These are phyloP conservation scores for Hypsizygus marmoreus DNA, from an alignment of 768 basidiomycete species.

Conservation along the genomic window DNA sequence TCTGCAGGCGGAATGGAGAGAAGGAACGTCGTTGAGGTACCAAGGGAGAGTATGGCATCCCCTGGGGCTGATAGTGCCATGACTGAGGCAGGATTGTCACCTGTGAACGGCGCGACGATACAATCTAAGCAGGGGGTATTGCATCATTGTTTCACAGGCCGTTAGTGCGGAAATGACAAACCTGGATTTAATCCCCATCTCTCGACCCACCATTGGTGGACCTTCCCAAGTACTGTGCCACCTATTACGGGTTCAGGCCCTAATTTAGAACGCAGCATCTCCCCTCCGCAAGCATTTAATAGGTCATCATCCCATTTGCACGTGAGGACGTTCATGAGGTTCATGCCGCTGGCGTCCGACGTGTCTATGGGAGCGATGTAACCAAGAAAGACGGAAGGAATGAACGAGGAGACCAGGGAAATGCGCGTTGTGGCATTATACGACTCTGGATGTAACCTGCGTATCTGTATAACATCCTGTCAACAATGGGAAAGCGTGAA, in stretches of 20 bases:
- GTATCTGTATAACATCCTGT: slow-evolving; percentile 44
- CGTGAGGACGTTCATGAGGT: slow-evolving; percentile 76
- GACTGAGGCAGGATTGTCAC: slow-evolving; percentile 88
- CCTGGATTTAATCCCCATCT: slow-evolving; percentile 76
- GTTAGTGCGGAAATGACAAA: slow-evolving; percentile 31
- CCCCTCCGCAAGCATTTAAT: slow-evolving; percentile 67
- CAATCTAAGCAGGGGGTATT: slow-evolving; percentile 68
- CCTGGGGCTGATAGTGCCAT: slow-evolving; percentile 72
- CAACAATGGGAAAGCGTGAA: not conserved
- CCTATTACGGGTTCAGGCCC: slow-evolving; percentile 78
- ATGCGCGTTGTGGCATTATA: slow-evolving; percentile 68
- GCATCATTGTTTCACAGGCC: no score
- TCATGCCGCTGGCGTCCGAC: slow-evolving; percentile 92
- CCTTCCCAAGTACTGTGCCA: slow-evolving; percentile 64
- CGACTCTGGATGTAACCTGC: slow-evolving; percentile 48
- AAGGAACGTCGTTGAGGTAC: slow-evolving; percentile 86
- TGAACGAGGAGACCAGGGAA: slow-evolving; percentile 81
- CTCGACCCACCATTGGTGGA: slow-evolving; percentile 70
- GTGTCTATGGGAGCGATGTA: slow-evolving; percentile 79
- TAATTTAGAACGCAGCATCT: slow-evolving; percentile 66
- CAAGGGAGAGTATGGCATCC: slow-evolving; percentile 83
- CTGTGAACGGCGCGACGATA: slow-evolving; percentile 81
- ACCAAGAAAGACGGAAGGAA: slow-evolving; percentile 82
- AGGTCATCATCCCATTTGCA: slow-evolving; percentile 74
- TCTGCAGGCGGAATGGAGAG: slow-evolving; percentile 72